A percentile compares a stretch with the other conserved stretches of the same genome.
Evolutionary conservation across 768 basidiomycete species (phyloP).

Genomic region (Phylloporus rhodoxanthus): DNA sequence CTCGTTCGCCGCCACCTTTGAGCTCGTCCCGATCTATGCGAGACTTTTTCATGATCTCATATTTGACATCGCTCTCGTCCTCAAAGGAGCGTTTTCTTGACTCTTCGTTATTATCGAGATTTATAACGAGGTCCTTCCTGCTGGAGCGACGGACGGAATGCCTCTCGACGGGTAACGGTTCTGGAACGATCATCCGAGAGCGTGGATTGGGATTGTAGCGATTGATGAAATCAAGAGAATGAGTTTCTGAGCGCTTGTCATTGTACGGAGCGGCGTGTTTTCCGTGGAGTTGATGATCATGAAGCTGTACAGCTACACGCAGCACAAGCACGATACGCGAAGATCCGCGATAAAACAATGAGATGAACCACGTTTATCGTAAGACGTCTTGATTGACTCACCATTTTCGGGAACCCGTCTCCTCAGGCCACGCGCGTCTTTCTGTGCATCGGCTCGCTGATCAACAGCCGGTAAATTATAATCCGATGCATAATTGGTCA

Average conservation of each 20-base stretch:
- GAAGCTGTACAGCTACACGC: slow-evolving; percentile 21
- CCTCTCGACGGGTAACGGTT: slow-evolving; percentile 13
- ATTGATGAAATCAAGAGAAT: slow-evolving; percentile 30
- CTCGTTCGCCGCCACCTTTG: slow-evolving; percentile 45
- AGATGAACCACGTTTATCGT: slow-evolving; percentile 19
- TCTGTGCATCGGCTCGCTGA: slow-evolving; percentile 28
- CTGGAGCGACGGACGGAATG: slow-evolving; percentile 26
- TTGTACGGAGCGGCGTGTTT: slow-evolving; percentile 11
- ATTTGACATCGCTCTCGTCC: slow-evolving; percentile 40
- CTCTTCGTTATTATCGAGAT: slow-evolving; percentile 22
- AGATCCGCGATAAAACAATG: slow-evolving; percentile 23
- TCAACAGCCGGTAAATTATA: slow-evolving; percentile 20
- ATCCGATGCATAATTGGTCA: slow-evolving; percentile 22
- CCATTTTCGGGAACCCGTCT: slow-evolving; percentile 43
- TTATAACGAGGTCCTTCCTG: slow-evolving; percentile 27
- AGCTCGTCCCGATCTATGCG: slow-evolving; percentile 46
- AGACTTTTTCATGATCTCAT: slow-evolving; percentile 45
- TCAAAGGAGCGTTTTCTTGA: slow-evolving; percentile 41
- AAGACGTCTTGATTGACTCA: slow-evolving; percentile 29
- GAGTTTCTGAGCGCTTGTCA: slow-evolving; percentile 14
- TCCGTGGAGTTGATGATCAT: slow-evolving; percentile 17
- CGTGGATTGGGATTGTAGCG: slow-evolving; percentile 34
- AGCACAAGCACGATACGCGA: slow-evolving; percentile 11
- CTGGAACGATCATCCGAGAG: slow-evolving; percentile 5
- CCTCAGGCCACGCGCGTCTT: slow-evolving; percentile 36